Base-by-base conservation (phyloP, 768 basidiomycete genomes). In the Kwoniella heveanensis region DNA sequence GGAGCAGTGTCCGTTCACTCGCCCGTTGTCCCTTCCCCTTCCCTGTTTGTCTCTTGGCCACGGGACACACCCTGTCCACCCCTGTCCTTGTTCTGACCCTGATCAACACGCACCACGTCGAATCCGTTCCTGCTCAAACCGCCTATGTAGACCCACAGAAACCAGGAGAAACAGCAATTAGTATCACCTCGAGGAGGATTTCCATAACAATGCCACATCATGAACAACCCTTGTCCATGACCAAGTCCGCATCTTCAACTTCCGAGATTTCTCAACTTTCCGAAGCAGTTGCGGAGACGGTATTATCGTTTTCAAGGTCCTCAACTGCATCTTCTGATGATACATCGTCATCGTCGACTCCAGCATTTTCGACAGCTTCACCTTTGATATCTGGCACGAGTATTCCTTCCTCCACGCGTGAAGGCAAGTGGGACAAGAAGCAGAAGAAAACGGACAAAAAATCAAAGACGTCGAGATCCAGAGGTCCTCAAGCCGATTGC, bases 171-270 rank as follows among this genome's bases (percentile, higher is more conserved):
- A 32, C 13, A 32, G 32, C 32, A 32, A 6, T 32, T n/a, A n/a
- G n/a, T n/a, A n/a, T n/a, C n/a, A n/a, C n/a, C n/a, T n/a, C n/a
- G n/a, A n/a, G n/a, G n/a, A n/a, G n/a, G n/a, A n/a, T n/a, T n/a
- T n/a, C n/a, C n/a, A n/a, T 24, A 21, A 55, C 29, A 39, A 55
- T 55, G 54, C 54, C 54, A 55, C 54, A 26, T 55, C 54, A 55
- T 39, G 5, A 53, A 21, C 17, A 4, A 10, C 2, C 49, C 49
- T 6, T 4, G 22, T 50, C 52, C 52, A n/a, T n/a, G n/a, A n/a
- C n/a, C n/a, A n/a, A n/a, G n/a, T 12, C 27, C 15, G 30, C 52
- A 4, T 17, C 52, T 29, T 53, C 52, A 30, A 19, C 52, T 32
- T 29, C 32, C 24, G 27, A 53, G 49, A 50, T 50, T 50, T 27